These are phyloP conservation scores for Chernovozyma sophiae-reginae DNA, from an alignment of 1,139 yeast genomes.

Conservation along the genomic window DNA sequence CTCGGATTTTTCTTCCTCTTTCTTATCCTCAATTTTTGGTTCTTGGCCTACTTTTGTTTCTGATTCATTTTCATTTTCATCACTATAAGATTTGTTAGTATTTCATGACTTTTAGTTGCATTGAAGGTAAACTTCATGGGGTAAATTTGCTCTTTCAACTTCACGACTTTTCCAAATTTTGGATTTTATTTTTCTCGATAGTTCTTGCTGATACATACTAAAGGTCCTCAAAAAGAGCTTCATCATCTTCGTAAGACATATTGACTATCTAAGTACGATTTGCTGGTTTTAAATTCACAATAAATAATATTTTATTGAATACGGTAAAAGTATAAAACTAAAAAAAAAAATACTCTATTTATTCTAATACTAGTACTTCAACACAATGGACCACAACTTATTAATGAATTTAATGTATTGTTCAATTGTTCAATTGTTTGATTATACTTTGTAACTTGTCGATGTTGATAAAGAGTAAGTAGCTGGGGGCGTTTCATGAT, in stretches of 20 bases:
- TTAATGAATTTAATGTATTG: too few relatives aligned
- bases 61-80: background rate
- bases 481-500: too few relatives aligned
- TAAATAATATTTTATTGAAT: conserved; percentile 6
- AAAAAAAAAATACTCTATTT: conserved; percentile 5
- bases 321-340: conserved; percentile 5
- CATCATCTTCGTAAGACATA: conserved; percentile 8
- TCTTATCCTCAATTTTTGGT: background rate
- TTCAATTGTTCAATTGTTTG: background rate
- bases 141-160: too few relatives aligned
- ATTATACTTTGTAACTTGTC: background rate
- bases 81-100: background rate
- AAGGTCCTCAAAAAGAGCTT: conserved; percentile 8
- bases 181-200: too few relatives aligned
- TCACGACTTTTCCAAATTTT: too few relatives aligned
- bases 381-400: background rate
- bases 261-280: conserved; percentile 5
- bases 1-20: background rate
- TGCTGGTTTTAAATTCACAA: background rate
- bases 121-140: too few relatives aligned
- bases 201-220: conserved; percentile 5
- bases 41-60: background rate
- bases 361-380: background rate
- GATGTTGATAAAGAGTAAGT: too few relatives aligned
- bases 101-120: too few relatives aligned